A percentile compares a stretch with the other conserved stretches of the same genome.
These are phyloP conservation scores for Trichomonas vaginalis DNA, from an alignment of 208 protist genomes.

Conservation along the genomic window DNA sequence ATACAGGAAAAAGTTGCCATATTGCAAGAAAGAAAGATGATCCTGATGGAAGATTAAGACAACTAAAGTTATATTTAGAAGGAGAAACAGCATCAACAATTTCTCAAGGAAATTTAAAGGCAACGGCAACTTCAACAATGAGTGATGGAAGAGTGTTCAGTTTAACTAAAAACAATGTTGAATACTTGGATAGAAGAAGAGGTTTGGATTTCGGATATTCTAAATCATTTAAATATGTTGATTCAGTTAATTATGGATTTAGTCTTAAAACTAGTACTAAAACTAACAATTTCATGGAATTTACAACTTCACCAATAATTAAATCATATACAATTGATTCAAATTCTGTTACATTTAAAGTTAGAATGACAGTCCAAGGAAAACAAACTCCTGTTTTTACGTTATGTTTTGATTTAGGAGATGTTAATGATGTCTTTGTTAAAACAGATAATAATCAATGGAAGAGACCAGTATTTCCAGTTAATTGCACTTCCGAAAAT, in stretches of 20 bases:
- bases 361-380: too few species aligned
- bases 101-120: background rate
- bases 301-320: background rate
- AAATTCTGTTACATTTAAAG: too few species aligned
- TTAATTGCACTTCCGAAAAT: background rate
- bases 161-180: background rate
- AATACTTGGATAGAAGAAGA: background rate
- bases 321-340: too few species aligned
- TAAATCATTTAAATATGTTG: background rate
- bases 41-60: background rate
- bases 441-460: background rate
- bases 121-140: background rate
- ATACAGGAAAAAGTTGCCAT: background rate
- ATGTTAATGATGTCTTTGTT: background rate
- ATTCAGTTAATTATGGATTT: background rate
- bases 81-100: background rate
- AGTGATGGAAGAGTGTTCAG: background rate
- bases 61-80: background rate
- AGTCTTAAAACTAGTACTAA: background rate
- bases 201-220: background rate
- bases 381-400: background rate
- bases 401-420: background rate
- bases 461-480: background rate
- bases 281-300: background rate
- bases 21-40: background rate